A percentile compares a stretch with the other conserved stretches of the same genome.
Conservation (phyloP, 192 early-diverging fungal species). For the Backusella tuberculispora region DNA sequence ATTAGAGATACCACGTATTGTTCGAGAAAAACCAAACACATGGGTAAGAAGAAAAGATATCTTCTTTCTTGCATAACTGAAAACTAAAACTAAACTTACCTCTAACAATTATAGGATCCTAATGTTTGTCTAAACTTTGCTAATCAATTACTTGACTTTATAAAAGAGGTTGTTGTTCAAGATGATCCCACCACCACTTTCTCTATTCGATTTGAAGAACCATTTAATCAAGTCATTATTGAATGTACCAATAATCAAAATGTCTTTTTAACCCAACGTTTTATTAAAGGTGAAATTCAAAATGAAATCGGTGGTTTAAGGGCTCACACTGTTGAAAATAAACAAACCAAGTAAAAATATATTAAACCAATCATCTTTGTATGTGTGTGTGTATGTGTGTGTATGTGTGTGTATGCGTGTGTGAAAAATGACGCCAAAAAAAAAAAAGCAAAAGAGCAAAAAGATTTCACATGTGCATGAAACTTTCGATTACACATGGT, state of each 20-base stretch:
- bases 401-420: too few relatives aligned
- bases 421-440: too few relatives aligned
- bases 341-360: conserved; percentile 9
- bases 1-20: conserved; percentile 78
- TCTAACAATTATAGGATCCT: conserved; percentile 55
- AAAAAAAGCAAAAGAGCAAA: too few relatives aligned
- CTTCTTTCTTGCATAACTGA: not conserved
- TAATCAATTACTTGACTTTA: conserved; percentile 60
- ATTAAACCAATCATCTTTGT: not conserved
- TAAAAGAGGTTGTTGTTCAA: conserved; percentile 39
- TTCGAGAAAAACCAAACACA: conserved; percentile 63
- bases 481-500: not conserved
- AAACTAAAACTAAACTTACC: too few relatives aligned
- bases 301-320: conserved; percentile 35
- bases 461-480: not conserved
- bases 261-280: conserved; percentile 52
- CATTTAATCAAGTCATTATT: conserved; percentile 49
- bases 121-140: conserved; percentile 88
- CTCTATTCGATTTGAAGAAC: conserved; percentile 45
- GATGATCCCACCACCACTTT: conserved; percentile 54
- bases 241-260: conserved; percentile 25
- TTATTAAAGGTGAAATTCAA: conserved; percentile 31
- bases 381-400: too few relatives aligned
- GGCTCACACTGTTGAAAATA: not conserved
- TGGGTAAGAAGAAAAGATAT: conserved; percentile 57